Evolutionary conservation across 2,329 filamentous ascomycete species (phyloP).

Genomic region (Stachybotrys chlorohalonatus): DNA sequence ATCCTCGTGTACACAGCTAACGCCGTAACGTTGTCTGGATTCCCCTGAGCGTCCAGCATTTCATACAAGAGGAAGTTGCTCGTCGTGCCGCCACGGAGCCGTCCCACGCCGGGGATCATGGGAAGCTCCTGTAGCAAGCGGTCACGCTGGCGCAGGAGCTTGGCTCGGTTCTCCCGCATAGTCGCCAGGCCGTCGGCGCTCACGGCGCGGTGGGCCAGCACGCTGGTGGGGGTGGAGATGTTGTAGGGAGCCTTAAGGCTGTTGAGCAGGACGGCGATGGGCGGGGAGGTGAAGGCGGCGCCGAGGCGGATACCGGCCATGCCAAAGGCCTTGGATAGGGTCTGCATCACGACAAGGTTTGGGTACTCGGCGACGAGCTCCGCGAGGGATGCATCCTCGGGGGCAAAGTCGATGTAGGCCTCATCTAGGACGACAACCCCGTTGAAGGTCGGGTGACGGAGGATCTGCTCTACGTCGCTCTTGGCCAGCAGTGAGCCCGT

Average conservation of each 20-base stretch:
- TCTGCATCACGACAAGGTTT: conserved; percentile 97
- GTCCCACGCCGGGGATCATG: conserved; percentile 66
- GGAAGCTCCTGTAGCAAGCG: conserved; percentile 66
- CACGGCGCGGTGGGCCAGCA: conserved; percentile 68
- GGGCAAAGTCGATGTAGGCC: conserved; percentile 90
- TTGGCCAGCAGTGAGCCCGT: conserved; percentile 74
- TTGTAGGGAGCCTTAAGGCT: conserved; percentile 95
- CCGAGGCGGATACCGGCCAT: conserved; percentile 89
- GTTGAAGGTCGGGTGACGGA: conserved; percentile 89
- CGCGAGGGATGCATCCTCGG: conserved; percentile 66
- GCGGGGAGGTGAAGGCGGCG: conserved; percentile 67
- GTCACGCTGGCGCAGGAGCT: conserved; percentile 68
- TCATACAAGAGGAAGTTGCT: conserved; percentile 91
- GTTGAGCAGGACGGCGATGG: conserved; percentile 75
- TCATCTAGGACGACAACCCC: conserved; percentile 90
- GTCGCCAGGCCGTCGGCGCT: conserved; percentile 55
- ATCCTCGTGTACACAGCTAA: conserved; percentile 74
- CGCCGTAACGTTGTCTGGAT: conserved; percentile 72
- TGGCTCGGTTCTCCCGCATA: conserved; percentile 63
- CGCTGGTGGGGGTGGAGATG: conserved; percentile 78
- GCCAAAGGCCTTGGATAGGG: conserved; percentile 94
- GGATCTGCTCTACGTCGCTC: conserved; percentile 60
- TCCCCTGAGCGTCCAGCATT: conserved; percentile 63
- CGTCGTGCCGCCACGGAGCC: conserved; percentile 67
- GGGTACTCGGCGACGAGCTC: conserved; percentile 90